Evolutionary conservation across 2,329 filamentous ascomycete genomes (phyloP).

Genomic region (Neonectria neomacrospora): DNA sequence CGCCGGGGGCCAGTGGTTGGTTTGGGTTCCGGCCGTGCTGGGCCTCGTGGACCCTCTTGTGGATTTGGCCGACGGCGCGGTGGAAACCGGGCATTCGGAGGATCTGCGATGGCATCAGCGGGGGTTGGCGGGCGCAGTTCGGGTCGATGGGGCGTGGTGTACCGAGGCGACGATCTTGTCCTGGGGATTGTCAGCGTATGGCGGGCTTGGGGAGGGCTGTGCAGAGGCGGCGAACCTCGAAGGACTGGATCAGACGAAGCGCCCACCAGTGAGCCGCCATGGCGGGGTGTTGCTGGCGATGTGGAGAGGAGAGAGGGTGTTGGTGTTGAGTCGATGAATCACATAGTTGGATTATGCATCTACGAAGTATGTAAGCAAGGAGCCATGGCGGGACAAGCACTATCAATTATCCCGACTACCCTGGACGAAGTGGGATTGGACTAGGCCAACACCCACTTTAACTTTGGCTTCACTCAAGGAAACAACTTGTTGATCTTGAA

Average conservation of each 20-base stretch:
- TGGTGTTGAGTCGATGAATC: constrained; percentile 13
- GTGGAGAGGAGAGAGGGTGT: neutral
- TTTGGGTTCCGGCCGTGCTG: constrained; percentile 61
- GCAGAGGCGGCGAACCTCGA: constrained; percentile 43
- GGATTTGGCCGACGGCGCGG: constrained; percentile 63
- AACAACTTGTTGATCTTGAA: neutral
- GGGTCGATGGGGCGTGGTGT: constrained; percentile 5
- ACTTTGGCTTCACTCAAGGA: neutral
- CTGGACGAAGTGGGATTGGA: constrained; percentile 10
- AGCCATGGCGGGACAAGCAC: no score
- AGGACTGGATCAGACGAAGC: constrained; percentile 49
- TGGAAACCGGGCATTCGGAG: constrained; percentile 64
- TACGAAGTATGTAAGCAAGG: no score
- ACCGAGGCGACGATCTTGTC: constrained; percentile 50
- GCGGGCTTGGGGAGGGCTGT: fast-evolving
- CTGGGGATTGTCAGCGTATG: constrained; percentile 39
- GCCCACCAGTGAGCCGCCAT: constrained; percentile 51
- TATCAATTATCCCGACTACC: neutral
- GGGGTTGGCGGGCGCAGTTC: neutral
- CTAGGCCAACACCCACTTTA: neutral
- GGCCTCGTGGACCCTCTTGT: constrained; percentile 60
- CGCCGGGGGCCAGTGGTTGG: constrained; percentile 62
- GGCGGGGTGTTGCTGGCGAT: constrained; percentile 16
- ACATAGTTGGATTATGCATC: no score
- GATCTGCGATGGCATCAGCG: constrained; percentile 50